Evolutionary conservation across 805 yeast species (phyloP).

Genomic region (Zygosaccharomyces bisporus): DNA sequence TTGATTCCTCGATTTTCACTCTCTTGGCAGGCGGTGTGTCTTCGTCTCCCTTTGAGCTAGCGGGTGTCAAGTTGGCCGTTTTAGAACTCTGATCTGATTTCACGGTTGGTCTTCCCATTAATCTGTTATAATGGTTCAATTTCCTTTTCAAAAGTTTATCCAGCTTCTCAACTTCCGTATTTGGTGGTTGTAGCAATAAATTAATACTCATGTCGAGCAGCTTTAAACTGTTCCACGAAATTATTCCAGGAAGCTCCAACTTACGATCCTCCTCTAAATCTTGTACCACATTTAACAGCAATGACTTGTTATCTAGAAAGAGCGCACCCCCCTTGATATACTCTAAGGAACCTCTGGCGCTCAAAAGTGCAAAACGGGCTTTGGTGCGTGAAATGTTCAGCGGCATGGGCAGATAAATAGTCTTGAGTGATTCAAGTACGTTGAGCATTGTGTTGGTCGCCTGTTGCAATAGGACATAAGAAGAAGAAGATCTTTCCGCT

Average conservation of each 20-base stretch:
- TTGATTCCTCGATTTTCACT: constrained; percentile 14
- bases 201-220: constrained; percentile 58
- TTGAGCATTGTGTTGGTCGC: constrained; percentile 58
- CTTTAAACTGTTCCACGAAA: constrained; percentile 54
- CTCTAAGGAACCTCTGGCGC: constrained; percentile 74
- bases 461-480: constrained; percentile 66
- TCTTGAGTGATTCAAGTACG: constrained; percentile 44
- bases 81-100: constrained; percentile 11
- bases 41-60: constrained; percentile 13
- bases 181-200: constrained; percentile 55
- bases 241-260: constrained; percentile 55
- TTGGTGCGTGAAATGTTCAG: constrained; percentile 58
- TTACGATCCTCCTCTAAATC: constrained; percentile 50
- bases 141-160: constrained; percentile 31
- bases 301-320: constrained; percentile 60
- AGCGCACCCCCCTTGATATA: constrained; percentile 80
- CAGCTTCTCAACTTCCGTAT: constrained; percentile 30
- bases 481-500: constrained; percentile 43
- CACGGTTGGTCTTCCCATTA: constrained; percentile 26
- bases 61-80: constrained; percentile 11
- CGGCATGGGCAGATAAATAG: constrained; percentile 56
- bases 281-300: constrained; percentile 49
- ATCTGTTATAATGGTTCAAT: constrained; percentile 27
- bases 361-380: constrained; percentile 58
- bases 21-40: constrained; percentile 16